A percentile compares a stretch with the other conserved stretches of the same genome.
phyloP scores from a whole-genome alignment of 352 stramenopile species.

The Aphanomyces astaci region DNA sequence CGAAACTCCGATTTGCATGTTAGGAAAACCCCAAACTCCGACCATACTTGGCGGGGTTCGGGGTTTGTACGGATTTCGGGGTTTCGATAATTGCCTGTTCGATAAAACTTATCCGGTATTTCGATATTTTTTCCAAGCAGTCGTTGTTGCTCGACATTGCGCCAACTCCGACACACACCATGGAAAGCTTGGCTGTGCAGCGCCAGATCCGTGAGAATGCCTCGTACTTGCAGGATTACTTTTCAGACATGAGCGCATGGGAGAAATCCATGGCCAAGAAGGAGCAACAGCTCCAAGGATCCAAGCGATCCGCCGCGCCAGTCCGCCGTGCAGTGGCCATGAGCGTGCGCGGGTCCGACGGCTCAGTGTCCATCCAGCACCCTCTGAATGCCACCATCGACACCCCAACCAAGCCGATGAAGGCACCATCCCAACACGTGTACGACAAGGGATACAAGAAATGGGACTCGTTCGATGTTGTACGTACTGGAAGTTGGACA shows the following conservation, averaged over 20 bases:
- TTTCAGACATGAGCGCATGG: slow-evolving; percentile 67
- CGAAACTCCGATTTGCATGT: too few relatives aligned
- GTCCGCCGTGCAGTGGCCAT: background rate
- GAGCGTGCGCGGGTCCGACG: background rate
- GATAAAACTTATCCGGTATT: background rate
- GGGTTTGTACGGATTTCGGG: slow-evolving; percentile 4
- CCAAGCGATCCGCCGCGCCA: slow-evolving; percentile 17
- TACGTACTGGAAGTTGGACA: slow-evolving; percentile 25
- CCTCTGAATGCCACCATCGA: background rate
- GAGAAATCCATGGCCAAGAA: slow-evolving; percentile 61
- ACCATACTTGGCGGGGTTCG: too few relatives aligned
- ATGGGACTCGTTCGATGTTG: slow-evolving; percentile 85
- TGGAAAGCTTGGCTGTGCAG: slow-evolving; percentile 36
- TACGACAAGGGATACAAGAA: slow-evolving; percentile 88
- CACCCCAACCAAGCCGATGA: slow-evolving; percentile 14
- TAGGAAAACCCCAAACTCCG: too few relatives aligned
- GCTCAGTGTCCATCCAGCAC: slow-evolving; percentile 2
- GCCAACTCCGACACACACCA: background rate
- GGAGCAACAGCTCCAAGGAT: slow-evolving; percentile 29
- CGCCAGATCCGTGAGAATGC: slow-evolving; percentile 77
- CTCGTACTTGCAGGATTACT: slow-evolving; percentile 68
- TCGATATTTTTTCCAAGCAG: background rate
- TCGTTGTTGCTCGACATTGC: background rate
- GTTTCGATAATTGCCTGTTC: background rate
- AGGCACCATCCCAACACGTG: slow-evolving; percentile 56